A percentile compares a stretch with the other conserved stretches of the same genome.
phyloP scores from a whole-genome alignment of 805 yeast genomes.

The Candida nitratophila region DNA sequence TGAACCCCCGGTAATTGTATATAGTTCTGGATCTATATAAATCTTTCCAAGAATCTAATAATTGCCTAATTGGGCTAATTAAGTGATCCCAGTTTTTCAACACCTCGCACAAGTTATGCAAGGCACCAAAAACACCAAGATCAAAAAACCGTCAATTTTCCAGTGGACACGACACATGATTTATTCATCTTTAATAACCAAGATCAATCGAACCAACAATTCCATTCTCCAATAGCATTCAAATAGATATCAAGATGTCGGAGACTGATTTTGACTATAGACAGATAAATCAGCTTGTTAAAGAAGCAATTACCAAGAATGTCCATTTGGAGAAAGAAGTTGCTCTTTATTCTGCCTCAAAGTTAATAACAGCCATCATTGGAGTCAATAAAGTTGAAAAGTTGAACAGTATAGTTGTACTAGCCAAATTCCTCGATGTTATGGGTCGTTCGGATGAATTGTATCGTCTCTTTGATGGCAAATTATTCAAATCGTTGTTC shows the following conservation, averaged over 20 bases:
- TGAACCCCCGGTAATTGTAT: not conserved
- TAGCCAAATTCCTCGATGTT: slow-evolving; percentile 44
- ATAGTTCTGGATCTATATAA: too few species aligned
- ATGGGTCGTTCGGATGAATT: slow-evolving; percentile 29
- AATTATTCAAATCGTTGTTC: slow-evolving; percentile 16
- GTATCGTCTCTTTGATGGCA: slow-evolving; percentile 14
- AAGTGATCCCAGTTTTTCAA: not conserved
- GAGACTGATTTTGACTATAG: slow-evolving; percentile 15
- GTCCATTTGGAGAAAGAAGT: slow-evolving; percentile 15
- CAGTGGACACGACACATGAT: too few species aligned
- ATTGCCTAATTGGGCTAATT: not conserved
- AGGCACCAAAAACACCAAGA: not conserved
- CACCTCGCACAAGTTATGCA: not conserved
- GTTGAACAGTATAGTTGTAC: slow-evolving; percentile 44
- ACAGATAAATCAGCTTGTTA: slow-evolving; percentile 19
- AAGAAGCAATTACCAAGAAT: slow-evolving; percentile 13
- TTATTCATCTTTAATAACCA: too few species aligned
- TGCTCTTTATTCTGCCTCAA: slow-evolving; percentile 12
- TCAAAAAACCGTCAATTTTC: too few species aligned
- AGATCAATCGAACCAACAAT: too few species aligned
- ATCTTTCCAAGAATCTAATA: too few species aligned
- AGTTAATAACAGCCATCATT: slow-evolving; percentile 32
- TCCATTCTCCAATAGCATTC: too few species aligned
- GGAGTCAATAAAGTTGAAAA: slow-evolving; percentile 43
- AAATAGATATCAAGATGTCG: not conserved